phyloP scores from a whole-genome alignment of 208 protist species.

The Vickermania spadyakhi region DNA sequence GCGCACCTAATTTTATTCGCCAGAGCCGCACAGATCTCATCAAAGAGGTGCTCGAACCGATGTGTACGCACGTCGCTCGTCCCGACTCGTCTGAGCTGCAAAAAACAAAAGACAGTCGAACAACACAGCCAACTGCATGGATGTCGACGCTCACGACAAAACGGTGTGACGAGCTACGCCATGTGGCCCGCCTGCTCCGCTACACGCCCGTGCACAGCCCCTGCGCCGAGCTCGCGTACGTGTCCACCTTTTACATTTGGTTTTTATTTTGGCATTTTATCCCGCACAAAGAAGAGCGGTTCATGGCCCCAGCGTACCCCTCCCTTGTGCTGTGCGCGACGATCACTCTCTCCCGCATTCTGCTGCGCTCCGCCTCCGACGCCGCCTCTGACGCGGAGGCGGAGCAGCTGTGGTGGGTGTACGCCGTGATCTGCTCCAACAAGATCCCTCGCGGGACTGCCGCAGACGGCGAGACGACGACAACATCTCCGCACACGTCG shows the following conservation, averaged over 20 bases:
- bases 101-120: too few species aligned
- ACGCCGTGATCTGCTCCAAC: too few species aligned
- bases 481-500: background rate
- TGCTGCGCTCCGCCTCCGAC: conserved; percentile 10
- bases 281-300: conserved; percentile 95
- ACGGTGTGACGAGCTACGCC: too few species aligned
- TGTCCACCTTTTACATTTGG: conserved; percentile 84
- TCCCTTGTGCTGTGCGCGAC: conserved; percentile 79
- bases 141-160: too few species aligned
- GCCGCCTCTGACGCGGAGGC: background rate
- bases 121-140: too few species aligned
- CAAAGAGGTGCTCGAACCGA: background rate
- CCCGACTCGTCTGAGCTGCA: too few species aligned
- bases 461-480: too few species aligned
- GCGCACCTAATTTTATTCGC: background rate
- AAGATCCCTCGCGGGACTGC: too few species aligned
- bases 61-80: too few species aligned
- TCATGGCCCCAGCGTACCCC: conserved; percentile 91
- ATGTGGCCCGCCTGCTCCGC: background rate
- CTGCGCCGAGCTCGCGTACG: conserved; percentile 29
- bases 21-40: background rate
- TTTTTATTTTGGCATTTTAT: conserved; percentile 77
- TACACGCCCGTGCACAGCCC: background rate
- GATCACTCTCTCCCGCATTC: conserved; percentile 24
- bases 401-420: background rate